These are phyloP conservation scores for Trametes sp. DNA, from an alignment of 1,284 basidiomycete genomes.

Conservation along the genomic window DNA sequence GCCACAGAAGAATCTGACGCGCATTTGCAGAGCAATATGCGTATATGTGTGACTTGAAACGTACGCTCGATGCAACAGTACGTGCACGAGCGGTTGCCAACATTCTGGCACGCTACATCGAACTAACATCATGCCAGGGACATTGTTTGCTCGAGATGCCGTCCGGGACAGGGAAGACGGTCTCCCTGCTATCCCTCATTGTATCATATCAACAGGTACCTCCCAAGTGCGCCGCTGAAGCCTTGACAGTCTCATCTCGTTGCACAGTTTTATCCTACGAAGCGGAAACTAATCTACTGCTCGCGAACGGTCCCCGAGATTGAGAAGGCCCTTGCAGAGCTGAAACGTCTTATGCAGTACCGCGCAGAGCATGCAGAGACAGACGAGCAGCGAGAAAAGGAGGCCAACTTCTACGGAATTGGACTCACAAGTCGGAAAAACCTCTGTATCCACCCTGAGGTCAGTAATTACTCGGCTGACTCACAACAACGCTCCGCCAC, in stretches of 20 bases:
- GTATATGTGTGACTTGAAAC: conserved; percentile 98
- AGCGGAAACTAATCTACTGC: conserved; percentile 97
- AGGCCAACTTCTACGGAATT: conserved; percentile 86
- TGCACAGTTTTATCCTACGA: conserved; percentile 86
- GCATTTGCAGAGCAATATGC: conserved; percentile 87
- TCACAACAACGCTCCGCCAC: no score
- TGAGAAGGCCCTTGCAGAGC: conserved; percentile 96
- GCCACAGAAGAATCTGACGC: neutral
- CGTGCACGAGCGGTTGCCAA: conserved; percentile 17
- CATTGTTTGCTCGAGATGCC: conserved; percentile 99
- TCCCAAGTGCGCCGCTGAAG: no score
- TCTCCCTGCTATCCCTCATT: conserved; percentile 95
- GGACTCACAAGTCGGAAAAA: conserved; percentile 98
- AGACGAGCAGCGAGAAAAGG: conserved; percentile 80
- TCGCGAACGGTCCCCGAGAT: conserved; percentile 99
- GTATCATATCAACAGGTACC: conserved; percentile 95
- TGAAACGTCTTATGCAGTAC: conserved; percentile 95
- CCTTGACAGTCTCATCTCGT: neutral
- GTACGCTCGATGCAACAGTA: conserved; percentile 92
- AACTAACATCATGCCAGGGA: conserved; percentile 63
- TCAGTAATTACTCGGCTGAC: conserved; percentile 45
- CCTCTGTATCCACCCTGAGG: conserved; percentile 95
- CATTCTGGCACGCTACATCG: neutral
- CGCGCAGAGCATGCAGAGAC: conserved; percentile 76
- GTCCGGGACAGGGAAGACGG: conserved; percentile 99